Base-by-base conservation (phyloP, 2,329 filamentous ascomycete species). In the Lithohypha guttulata region DNA sequence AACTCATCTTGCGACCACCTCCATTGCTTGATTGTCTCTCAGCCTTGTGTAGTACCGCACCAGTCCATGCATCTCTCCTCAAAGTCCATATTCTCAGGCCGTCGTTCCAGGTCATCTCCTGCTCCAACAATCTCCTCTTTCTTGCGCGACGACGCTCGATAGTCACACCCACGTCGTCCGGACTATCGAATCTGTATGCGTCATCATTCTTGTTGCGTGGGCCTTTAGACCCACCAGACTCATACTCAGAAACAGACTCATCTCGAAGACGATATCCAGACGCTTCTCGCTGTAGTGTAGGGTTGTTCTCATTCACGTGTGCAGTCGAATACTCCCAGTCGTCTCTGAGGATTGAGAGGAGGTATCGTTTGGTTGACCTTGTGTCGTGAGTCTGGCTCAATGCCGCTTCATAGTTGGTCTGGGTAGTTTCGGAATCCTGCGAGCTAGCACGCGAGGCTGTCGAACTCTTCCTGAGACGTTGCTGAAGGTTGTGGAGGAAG, bases 1-100 rank as follows among this genome's bases (percentile, higher is more conserved):
- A 19, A 9, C 19, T 15, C 4, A 21, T 35, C 29, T 40, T 9
- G 68, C 21, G 10, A 25, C 13, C n/a, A 17, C 6, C 4, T 65
- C 63, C 4, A 23, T 39, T 18, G 13, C 22, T 11, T 8, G 26
- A 14, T 10, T 36, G 48, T 37, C 55, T 58, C 17, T 26, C 18
- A 23, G 48, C 47, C 29, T 44, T 42, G 21, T 48, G 45, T 29
- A 33, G 34, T 17, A 72, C 73, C 21, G 85, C 87, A 21, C 82
- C 80, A 1, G 86, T 89, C 89, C 89, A 96, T 5, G 77, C 78
- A 61, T 94, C 77, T 34, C 87, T 73, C 42, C 84, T 70, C 20
- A 79, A 74, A 43, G 79, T 73, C 61, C 84, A 96, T 56, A 81
- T 81, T n/a, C 77, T 73, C 41, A 95, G 58, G 0, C 89, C 89